A percentile compares a stretch with the other conserved stretches of the same genome.
phyloP scores from a whole-genome alignment of 78 protist species.

The Speleostelium caveatum region DNA sequence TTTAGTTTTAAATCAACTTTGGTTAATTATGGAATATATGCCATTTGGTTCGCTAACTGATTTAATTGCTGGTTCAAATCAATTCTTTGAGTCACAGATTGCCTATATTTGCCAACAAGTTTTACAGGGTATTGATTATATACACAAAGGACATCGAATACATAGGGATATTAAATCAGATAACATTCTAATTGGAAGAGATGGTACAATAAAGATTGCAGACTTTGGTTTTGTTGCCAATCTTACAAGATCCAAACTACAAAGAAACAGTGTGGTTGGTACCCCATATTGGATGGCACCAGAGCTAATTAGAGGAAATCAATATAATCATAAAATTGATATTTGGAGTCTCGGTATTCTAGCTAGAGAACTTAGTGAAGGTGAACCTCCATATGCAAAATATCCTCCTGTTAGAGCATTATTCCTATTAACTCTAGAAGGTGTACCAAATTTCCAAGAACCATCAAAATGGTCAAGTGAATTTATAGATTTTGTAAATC shows the following conservation, averaged over 20 bases:
- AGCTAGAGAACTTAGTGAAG: slow-evolving; percentile 76
- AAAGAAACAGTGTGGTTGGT: slow-evolving; percentile 85
- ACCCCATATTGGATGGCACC: slow-evolving; percentile 95
- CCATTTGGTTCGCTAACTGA: slow-evolving; percentile 80
- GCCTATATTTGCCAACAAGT: slow-evolving; percentile 71
- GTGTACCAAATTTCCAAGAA: slow-evolving; percentile 86
- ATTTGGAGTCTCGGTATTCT: slow-evolving; percentile 83
- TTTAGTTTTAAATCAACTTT: slow-evolving; percentile 59
- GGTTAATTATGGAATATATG: slow-evolving; percentile 81
- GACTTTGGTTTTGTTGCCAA: slow-evolving; percentile 89
- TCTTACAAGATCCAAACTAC: slow-evolving; percentile 40
- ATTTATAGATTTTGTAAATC: slow-evolving; percentile 72
- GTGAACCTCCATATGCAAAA: slow-evolving; percentile 80
- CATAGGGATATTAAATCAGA: slow-evolving; percentile 89
- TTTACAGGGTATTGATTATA: slow-evolving; percentile 67
- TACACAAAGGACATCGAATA: slow-evolving; percentile 80
- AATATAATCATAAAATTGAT: slow-evolving; percentile 78
- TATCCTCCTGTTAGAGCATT: slow-evolving; percentile 83
- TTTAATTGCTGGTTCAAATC: slow-evolving; percentile 5
- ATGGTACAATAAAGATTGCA: slow-evolving; percentile 74
- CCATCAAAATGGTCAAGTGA: slow-evolving; percentile 66
- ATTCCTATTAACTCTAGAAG: slow-evolving; percentile 80
- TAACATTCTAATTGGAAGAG: slow-evolving; percentile 77
- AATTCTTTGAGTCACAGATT: slow-evolving; percentile 50
- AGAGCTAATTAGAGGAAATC: slow-evolving; percentile 72